Percentiles rank a stretch among this genome's conserved stretches.
These are phyloP conservation scores for Schizosaccharomyces pombe DNA, from an alignment of 805 yeast genomes.

Conservation along the genomic window ASM294v3 CU329670.1:3087001-3087500, in stretches of 20 bases:
- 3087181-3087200: not conserved
- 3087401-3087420: conserved; percentile 53
- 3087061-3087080: too few species aligned
- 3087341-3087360: not conserved
- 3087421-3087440: conserved; percentile 25
- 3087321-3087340: not conserved
- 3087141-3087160: conserved; percentile 76
- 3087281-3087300: not conserved
- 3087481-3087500: conserved; percentile 61
- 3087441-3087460: conserved; percentile 41
- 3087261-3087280: conserved; percentile 75
- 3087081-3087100: too few species aligned
- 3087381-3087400: conserved; percentile 53
- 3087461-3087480: conserved; percentile 80
- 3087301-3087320: too few species aligned
- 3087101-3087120: too few species aligned
- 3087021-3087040: too few species aligned
- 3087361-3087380: not conserved
- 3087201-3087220: not conserved
- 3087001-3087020: too few species aligned
- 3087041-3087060: too few species aligned
- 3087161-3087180: conserved; percentile 40
- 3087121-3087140: not conserved
- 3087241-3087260: conserved; percentile 66
- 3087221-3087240: conserved; percentile 33